phyloP scores from a whole-genome alignment of 129 eudicot species.

The Flaveria robusta region DNA sequence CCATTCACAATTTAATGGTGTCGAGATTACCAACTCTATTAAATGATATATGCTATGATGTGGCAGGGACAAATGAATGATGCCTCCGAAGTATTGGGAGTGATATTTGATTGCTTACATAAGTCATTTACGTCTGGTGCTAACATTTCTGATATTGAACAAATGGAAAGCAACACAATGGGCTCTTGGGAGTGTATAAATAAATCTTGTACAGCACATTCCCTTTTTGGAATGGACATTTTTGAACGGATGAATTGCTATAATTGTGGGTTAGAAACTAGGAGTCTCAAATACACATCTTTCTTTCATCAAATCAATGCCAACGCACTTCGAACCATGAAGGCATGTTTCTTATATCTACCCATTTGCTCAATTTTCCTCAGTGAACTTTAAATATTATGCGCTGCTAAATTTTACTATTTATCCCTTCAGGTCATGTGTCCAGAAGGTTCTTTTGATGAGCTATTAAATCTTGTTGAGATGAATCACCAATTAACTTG shows the following conservation, averaged over 20 bases:
- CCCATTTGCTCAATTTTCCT: neutral
- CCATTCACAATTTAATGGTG: neutral
- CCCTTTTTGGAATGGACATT: slow-evolving; percentile 91
- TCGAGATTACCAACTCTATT: neutral
- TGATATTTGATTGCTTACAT: slow-evolving; percentile 88
- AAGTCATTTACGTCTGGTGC: slow-evolving; percentile 57
- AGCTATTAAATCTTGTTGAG: slow-evolving; percentile 74
- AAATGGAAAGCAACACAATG: slow-evolving; percentile 47
- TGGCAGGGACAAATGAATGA: slow-evolving; percentile 98
- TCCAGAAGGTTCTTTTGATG: slow-evolving; percentile 75
- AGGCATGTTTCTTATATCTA: slow-evolving; percentile 49
- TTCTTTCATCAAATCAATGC: slow-evolving; percentile 96
- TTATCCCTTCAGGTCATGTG: slow-evolving; percentile 61
- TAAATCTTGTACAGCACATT: slow-evolving; percentile 72
- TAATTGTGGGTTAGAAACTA: slow-evolving; percentile 78
- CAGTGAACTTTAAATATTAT: neutral
- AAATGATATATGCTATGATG: slow-evolving; percentile 17
- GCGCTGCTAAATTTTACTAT: neutral
- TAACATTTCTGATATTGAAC: slow-evolving; percentile 44
- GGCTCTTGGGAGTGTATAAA: slow-evolving; percentile 84
- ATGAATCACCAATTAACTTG: slow-evolving; percentile 91
- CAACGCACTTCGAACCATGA: slow-evolving; percentile 88
- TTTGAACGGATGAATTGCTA: slow-evolving; percentile 82
- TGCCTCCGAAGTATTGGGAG: slow-evolving; percentile 97
- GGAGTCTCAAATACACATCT: slow-evolving; percentile 81